A percentile compares a stretch with the other conserved stretches of the same genome.
These are phyloP conservation scores for Corymbia calophylla DNA, from an alignment of 441 rosid species.

Conservation along the genomic window DNA sequence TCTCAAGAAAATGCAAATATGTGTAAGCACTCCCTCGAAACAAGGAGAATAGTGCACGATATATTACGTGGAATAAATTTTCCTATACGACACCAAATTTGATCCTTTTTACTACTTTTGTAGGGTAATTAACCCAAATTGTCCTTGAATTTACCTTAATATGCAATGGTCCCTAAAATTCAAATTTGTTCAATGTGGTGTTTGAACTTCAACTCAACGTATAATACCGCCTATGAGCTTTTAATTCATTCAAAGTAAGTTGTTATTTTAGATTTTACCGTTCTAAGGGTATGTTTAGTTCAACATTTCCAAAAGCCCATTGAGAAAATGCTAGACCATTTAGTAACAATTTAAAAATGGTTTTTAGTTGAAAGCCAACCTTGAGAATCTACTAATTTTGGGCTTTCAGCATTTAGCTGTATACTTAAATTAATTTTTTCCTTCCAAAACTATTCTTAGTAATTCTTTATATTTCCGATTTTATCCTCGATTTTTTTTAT, in stretches of 20 bases:
- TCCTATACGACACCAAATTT: accelerated
- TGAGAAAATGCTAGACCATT: no score
- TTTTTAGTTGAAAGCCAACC: no score
- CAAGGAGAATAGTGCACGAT: background rate
- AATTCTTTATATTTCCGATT: no score
- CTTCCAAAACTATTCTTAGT: no score
- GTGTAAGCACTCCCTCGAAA: background rate
- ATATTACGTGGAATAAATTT: background rate
- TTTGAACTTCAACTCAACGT: no score
- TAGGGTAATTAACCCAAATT: accelerated
- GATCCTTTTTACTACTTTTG: background rate
- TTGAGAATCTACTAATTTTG: no score
- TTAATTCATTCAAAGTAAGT: background rate
- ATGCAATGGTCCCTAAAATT: accelerated
- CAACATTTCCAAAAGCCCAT: no score
- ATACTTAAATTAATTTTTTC: no score
- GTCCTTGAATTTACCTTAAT: accelerated
- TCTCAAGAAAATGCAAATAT: background rate
- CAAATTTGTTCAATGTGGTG: background rate
- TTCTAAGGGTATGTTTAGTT: background rate
- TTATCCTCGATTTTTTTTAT: no score
- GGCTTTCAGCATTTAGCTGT: no score
- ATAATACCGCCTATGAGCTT: accelerated
- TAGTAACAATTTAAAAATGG: no score
- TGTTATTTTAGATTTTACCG: accelerated